These are phyloP conservation scores for Candida sojae DNA, from an alignment of 1,139 yeast species.

Conservation along the genomic window DNA sequence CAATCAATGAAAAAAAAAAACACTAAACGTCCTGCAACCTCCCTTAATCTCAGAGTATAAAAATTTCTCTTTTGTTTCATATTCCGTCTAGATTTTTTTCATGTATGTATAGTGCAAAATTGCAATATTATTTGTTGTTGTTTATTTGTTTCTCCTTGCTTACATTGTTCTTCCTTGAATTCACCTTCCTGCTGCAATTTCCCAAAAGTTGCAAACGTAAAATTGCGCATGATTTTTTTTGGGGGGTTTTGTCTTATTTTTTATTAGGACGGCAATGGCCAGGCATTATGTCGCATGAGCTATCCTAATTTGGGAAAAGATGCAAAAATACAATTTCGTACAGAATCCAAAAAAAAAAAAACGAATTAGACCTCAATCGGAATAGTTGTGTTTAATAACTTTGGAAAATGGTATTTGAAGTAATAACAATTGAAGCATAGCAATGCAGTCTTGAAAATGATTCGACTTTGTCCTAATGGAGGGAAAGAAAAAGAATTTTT, in stretches of 20 bases:
- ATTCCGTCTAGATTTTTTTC: no score
- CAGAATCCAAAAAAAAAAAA: not conserved
- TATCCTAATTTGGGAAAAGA: not conserved
- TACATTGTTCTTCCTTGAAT: not conserved
- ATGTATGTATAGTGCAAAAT: no score
- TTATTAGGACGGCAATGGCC: no score
- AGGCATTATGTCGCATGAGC: not conserved
- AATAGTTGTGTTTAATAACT: not conserved
- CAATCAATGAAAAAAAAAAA: not conserved
- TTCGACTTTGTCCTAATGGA: not conserved
- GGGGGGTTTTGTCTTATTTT: not conserved
- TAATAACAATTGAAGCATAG: constrained; percentile 1
- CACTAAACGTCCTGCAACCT: no score
- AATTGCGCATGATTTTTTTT: not conserved
- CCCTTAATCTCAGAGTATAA: no score
- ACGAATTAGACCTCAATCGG: no score
- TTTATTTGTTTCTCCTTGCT: not conserved
- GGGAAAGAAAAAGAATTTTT: constrained; percentile 3
- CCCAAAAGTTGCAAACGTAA: not conserved
- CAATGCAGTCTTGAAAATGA: constrained; percentile 2
- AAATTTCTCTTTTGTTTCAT: no score
- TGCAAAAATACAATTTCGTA: not conserved
- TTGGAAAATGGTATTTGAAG: not conserved
- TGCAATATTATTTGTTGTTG: no score
- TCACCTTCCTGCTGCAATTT: not conserved